Conservation (phyloP, 2,329 filamentous ascomycete species). For the Neoscytalidium dimidiatum region DNA sequence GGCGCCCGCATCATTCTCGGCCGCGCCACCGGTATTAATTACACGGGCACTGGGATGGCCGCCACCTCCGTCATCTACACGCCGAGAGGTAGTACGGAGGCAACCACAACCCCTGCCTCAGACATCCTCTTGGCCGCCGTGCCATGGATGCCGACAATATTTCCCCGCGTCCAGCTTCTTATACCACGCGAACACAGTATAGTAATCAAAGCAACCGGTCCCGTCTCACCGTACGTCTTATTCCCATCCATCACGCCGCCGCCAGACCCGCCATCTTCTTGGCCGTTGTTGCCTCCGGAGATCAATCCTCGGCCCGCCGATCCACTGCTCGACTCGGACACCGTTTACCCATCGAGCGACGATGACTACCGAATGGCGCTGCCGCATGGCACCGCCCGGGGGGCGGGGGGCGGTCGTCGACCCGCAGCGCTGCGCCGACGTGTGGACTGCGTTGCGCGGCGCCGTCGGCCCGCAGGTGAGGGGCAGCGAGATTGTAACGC, state of each 20-base stretch:
- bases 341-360: not conserved
- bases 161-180: not conserved
- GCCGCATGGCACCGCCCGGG: not conserved
- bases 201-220: conserved; percentile 23
- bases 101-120: not conserved
- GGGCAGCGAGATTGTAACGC: not conserved
- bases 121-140: conserved; percentile 10
- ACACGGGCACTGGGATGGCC: not conserved
- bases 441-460: not conserved
- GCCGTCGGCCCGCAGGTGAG: not conserved
- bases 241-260: not conserved
- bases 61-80: not conserved
- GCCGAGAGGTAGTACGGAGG: not conserved
- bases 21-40: not conserved
- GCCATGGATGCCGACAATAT: conserved; percentile 9
- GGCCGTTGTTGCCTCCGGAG: not conserved
- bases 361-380: not conserved
- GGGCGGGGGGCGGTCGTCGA: not conserved
- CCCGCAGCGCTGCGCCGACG: not conserved
- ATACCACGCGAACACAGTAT: conserved; percentile 17
- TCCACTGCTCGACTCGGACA: not conserved
- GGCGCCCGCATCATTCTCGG: conserved; percentile 1
- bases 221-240: conserved; percentile 21
- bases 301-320: not conserved
- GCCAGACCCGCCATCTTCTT: not conserved